Evolutionary conservation across 2,329 filamentous ascomycete species (phyloP), one percentile per base, ranked within the genome.

Genomic region (Leptodontidium sp.): DNA sequence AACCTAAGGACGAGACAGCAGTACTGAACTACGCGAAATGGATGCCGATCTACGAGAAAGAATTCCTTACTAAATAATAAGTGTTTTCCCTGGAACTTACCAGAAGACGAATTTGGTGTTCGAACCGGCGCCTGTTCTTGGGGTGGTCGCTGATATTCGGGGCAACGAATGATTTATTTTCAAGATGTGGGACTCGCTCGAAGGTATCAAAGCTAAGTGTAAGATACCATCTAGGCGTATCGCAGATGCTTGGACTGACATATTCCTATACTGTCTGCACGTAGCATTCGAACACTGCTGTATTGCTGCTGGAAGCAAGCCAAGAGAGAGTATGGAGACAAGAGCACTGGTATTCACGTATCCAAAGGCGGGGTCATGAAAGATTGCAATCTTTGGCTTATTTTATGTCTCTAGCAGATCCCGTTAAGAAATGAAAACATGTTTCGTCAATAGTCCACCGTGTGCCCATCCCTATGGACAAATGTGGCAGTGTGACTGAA

Each of bases 281-380:
- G 38, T 45, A 38, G 57, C 57, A 6, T 61, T 61, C n/a, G 7
- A 61, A 21, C 57, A 61, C 40, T 2, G 57, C 14, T 14, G 38
- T 15, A 61, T 61, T 43, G 9, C 15, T 43, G 24, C 14, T 14
- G 57, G 57, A 24, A n/a, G 29, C 2, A 24, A 14, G 12, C 57
- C 57, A 5, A 40, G 57, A 21, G 57, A 61, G 38, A 61, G 57
- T 24, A 40, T 61, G 11, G 57, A 45, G 35, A 45, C 43, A 6
- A 17, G 57, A n/a, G 57, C 57, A 40, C n/a, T 45, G 29, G 57
- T 61, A 14, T 61, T 61, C 57, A 61, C 57, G 21, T 61, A 61
- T 32, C 29, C 29, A 32, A 32, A 32, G 29, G 6, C 29, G 29
- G 6, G 29, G 29, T 32, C 29, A 6, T 32, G 6, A 32, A 32